These are phyloP conservation scores for Glomus cerebriforme DNA, from an alignment of 192 early-diverging fungal genomes.

Conservation along the genomic window DNA sequence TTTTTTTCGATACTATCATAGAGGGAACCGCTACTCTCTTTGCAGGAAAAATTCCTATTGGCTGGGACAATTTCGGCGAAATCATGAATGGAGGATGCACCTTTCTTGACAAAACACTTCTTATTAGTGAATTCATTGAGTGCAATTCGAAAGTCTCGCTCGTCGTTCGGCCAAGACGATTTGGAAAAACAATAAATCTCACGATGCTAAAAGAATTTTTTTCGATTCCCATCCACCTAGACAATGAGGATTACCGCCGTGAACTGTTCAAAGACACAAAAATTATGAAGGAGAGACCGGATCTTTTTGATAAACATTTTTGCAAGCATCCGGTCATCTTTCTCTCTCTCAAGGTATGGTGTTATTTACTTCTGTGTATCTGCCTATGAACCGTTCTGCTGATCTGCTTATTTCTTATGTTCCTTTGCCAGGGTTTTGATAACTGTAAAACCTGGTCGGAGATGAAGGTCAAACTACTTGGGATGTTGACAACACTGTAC, in stretches of 20 bases:
- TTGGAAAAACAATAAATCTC: conserved; percentile 29
- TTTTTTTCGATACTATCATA: too few species aligned
- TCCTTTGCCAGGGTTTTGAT: too few species aligned
- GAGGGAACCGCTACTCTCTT: too few species aligned
- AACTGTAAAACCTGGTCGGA: too few species aligned
- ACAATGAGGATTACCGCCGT: conserved; percentile 6
- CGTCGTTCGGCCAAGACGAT: too few species aligned
- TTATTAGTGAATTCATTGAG: conserved; percentile 21
- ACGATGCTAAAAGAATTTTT: conserved; percentile 21
- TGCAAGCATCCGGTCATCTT: too few species aligned
- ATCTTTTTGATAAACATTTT: conserved; percentile 23
- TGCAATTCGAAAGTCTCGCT: conserved; percentile 6
- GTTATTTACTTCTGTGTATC: not conserved
- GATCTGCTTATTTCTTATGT: not conserved
- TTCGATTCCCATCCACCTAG: conserved; percentile 7
- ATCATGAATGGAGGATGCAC: conserved; percentile 24
- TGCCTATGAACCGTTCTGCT: conserved; percentile 6
- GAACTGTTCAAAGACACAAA: conserved; percentile 30
- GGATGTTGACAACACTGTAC: too few species aligned
- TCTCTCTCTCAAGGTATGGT: too few species aligned
- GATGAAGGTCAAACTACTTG: too few species aligned
- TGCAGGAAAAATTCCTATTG: conserved; percentile 21
- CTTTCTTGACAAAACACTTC: conserved; percentile 21
- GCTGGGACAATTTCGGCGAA: not conserved
- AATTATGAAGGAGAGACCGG: conserved; percentile 26